Percentiles rank a stretch among this genome's conserved stretches.
These are phyloP conservation scores for Dissophora ornata DNA, from an alignment of 192 early-diverging fungal genomes.

Conservation along the genomic window DNA sequence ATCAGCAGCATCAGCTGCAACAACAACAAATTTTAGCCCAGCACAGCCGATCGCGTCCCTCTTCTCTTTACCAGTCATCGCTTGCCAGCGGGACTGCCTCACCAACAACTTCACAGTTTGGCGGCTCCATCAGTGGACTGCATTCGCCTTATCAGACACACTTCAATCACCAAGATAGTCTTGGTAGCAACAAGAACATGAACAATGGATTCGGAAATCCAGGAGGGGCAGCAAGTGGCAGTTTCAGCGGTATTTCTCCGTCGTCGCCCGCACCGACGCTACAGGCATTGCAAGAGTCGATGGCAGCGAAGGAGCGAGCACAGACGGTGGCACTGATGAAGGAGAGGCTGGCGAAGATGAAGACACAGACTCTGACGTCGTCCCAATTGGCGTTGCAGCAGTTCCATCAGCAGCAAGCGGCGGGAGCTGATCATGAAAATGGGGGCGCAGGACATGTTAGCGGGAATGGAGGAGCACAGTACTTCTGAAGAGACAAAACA, in stretches of 20 bases:
- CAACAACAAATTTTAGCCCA: constrained; percentile 52
- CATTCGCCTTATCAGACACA: constrained; percentile 26
- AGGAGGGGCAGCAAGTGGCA: neutral
- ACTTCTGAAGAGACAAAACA: constrained; percentile 20
- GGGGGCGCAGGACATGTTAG: constrained; percentile 8
- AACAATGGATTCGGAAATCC: neutral
- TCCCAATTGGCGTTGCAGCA: constrained; percentile 45
- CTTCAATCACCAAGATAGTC: constrained; percentile 17
- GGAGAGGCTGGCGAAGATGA: constrained; percentile 75
- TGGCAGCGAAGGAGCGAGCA: constrained; percentile 58
- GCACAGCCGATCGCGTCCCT: constrained; percentile 37
- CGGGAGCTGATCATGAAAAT: neutral
- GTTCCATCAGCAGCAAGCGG: constrained; percentile 44
- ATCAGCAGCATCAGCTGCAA: constrained; percentile 50
- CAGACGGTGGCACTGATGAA: constrained; percentile 75
- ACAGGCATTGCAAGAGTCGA: constrained; percentile 45
- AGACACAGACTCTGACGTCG: constrained; percentile 50
- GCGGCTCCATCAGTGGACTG: constrained; percentile 12
- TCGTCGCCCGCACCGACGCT: constrained; percentile 13
- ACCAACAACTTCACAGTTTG: constrained; percentile 5
- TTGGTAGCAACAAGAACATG: neutral
- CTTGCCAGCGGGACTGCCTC: constrained; percentile 6
- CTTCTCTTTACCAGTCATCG: constrained; percentile 32
- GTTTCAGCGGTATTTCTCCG: neutral
- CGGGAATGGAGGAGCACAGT: constrained; percentile 7